Percentiles rank a stretch among this genome's conserved stretches.
Evolutionary conservation across 345 rosid species (phyloP).

Genomic region (Abelmoschus esculentus): DNA sequence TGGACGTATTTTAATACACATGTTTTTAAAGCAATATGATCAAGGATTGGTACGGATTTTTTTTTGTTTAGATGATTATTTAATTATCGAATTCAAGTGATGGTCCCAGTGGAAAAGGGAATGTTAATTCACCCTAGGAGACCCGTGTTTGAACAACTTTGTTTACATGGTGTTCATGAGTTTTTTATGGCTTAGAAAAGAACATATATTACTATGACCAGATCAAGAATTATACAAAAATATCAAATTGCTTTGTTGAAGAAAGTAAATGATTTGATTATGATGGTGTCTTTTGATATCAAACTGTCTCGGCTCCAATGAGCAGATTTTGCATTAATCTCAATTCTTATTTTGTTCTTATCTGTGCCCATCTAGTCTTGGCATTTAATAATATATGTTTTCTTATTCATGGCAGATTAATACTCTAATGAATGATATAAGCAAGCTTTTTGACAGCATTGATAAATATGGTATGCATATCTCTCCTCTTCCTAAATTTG

Average conservation of each 20-base stretch:
- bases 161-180: too few relatives aligned
- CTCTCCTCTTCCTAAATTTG: not conserved
- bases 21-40: not conserved
- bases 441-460: conserved; percentile 79
- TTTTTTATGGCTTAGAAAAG: too few relatives aligned
- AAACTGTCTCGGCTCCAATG: not conserved
- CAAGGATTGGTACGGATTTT: not conserved
- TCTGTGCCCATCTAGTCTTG: not conserved
- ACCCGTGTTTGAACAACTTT: too few relatives aligned
- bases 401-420: conserved; percentile 44
- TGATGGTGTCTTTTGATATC: not conserved
- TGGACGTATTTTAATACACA: not conserved
- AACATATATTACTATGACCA: too few relatives aligned
- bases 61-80: not conserved
- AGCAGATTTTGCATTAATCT: not conserved
- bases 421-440: conserved; percentile 50
- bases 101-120: not conserved
- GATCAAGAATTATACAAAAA: too few relatives aligned
- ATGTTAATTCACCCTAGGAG: too few relatives aligned
- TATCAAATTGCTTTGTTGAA: not conserved
- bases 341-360: not conserved
- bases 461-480: conserved; percentile 66
- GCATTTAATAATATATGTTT: conserved; percentile 6
- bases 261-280: not conserved
- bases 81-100: too few relatives aligned